A percentile compares a stretch with the other conserved stretches of the same genome.
These are phyloP conservation scores for Pseudocercospora macadamiae DNA, from an alignment of 2,329 filamentous ascomycete species.

Conservation along the genomic window DNA sequence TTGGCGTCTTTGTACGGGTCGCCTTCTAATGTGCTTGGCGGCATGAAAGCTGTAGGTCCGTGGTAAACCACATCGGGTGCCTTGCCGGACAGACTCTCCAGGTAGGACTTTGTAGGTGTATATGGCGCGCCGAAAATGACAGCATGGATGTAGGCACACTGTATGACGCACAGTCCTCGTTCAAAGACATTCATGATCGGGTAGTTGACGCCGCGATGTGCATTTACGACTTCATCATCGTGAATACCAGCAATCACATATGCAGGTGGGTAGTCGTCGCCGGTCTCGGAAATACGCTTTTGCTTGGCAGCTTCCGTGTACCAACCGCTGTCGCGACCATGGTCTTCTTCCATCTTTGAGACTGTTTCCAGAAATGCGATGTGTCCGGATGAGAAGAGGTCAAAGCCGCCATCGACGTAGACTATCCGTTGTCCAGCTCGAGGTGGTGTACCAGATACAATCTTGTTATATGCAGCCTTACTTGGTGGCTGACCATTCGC, in stretches of 20 bases:
- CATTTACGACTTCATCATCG: conserved; percentile 92
- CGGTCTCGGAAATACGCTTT: conserved; percentile 64
- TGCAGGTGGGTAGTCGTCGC: conserved; percentile 75
- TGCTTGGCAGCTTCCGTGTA: conserved; percentile 66
- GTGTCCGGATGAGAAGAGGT: conserved; percentile 94
- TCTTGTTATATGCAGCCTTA: conserved; percentile 24
- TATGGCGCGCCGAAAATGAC: conserved; percentile 91
- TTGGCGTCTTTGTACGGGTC: conserved; percentile 75
- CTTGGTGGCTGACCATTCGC: conserved; percentile 48
- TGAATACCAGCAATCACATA: conserved; percentile 94
- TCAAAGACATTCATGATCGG: conserved; percentile 99
- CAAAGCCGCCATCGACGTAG: conserved; percentile 96
- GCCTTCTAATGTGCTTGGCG: conserved; percentile 44
- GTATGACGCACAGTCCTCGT: conserved; percentile 89
- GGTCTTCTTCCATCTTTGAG: conserved; percentile 69
- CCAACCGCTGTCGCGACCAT: conserved; percentile 72
- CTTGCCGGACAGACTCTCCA: conserved; percentile 66
- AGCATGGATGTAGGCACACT: conserved; percentile 90
- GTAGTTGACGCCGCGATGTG: conserved; percentile 96
- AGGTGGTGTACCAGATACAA: conserved; percentile 73
- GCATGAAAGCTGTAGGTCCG: conserved; percentile 92
- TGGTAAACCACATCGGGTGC: conserved; percentile 82
- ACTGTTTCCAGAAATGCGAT: conserved; percentile 91
- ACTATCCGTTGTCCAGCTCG: conserved; percentile 80
- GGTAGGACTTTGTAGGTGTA: conserved; percentile 76